A percentile compares a stretch with the other conserved stretches of the same genome.
Conservation (phyloP, 176 grass and related monocot genomes). For the Raddia distichophylla region DNA sequence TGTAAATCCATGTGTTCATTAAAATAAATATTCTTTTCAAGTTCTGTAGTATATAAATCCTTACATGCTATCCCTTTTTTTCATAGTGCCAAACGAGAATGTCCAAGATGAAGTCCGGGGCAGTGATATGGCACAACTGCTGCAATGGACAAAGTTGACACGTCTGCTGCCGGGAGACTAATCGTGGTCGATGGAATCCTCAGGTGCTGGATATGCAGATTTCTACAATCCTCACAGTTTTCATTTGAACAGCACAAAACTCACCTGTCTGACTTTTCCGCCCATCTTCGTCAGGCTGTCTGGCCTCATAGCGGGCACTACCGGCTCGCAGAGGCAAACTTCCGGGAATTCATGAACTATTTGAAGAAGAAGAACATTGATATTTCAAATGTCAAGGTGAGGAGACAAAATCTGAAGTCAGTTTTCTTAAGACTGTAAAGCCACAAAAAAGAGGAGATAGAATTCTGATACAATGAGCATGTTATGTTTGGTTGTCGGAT, state of each 20-base stretch:
- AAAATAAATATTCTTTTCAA: too few relatives aligned
- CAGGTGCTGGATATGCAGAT: slow-evolving; percentile 44
- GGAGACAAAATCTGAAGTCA: not conserved
- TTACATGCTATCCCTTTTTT: too few relatives aligned
- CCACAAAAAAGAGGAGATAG: too few relatives aligned
- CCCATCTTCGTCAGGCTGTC: slow-evolving; percentile 59
- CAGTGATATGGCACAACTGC: too few relatives aligned
- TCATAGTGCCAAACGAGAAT: too few relatives aligned
- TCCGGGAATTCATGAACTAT: slow-evolving; percentile 81
- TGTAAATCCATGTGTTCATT: too few relatives aligned
- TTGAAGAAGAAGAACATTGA: slow-evolving; percentile 69
- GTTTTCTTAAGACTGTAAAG: not conserved
- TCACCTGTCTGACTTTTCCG: slow-evolving; percentile 35
- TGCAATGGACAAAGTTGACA: not conserved
- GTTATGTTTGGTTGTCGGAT: slow-evolving; percentile 8
- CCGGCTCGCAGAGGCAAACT: slow-evolving; percentile 86
- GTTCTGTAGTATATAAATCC: too few relatives aligned
- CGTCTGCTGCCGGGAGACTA: slow-evolving; percentile 86
- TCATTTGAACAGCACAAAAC: not conserved
- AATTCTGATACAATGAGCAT: not conserved
- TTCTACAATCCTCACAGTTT: not conserved
- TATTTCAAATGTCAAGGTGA: slow-evolving; percentile 81
- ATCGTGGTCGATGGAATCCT: slow-evolving; percentile 65
- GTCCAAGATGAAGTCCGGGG: too few relatives aligned
- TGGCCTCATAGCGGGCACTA: slow-evolving; percentile 96